These are phyloP conservation scores for Cercis canadensis DNA, from an alignment of 306 rosid species.

Conservation along the genomic window DNA sequence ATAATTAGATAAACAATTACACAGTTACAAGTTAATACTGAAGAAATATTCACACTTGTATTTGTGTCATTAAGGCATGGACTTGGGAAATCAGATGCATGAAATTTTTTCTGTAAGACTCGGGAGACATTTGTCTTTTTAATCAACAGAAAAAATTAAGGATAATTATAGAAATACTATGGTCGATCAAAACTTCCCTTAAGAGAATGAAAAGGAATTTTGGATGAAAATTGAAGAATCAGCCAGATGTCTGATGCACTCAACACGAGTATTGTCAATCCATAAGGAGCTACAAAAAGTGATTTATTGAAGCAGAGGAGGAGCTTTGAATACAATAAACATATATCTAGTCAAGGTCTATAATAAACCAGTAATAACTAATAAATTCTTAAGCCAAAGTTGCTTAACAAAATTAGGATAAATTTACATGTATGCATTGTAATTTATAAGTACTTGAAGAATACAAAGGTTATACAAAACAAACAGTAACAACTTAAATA, in stretches of 20 bases:
- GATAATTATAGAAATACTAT: background rate
- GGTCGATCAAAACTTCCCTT: slow-evolving; percentile 16
- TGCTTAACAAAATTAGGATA: slow-evolving; percentile 16
- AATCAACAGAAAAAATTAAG: background rate
- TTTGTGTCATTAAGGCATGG: slow-evolving; percentile 3
- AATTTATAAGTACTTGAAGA: slow-evolving; percentile 27
- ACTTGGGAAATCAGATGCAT: slow-evolving; percentile 1
- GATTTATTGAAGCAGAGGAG: slow-evolving; percentile 5
- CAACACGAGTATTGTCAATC: slow-evolving; percentile 1
- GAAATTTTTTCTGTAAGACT: background rate
- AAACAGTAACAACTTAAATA: slow-evolving; percentile 18
- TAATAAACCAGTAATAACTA: background rate
- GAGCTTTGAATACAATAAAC: slow-evolving; percentile 4
- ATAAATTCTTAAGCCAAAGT: slow-evolving; percentile 12
- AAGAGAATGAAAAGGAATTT: slow-evolving; percentile 1
- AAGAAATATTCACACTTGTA: too few relatives aligned
- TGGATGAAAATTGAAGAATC: slow-evolving; percentile 16
- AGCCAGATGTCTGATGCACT: slow-evolving; percentile 8
- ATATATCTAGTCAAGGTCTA: background rate
- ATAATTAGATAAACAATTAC: slow-evolving; percentile 10
- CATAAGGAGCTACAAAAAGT: background rate
- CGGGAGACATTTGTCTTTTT: too few relatives aligned
- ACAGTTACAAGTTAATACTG: too few relatives aligned
- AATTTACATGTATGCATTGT: slow-evolving; percentile 26
- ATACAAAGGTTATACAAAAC: slow-evolving; percentile 18